Evolutionary conservation across 108 stramenopile genomes (phyloP), one percentile per base, ranked within the genome.

Genomic region (Parmales sp.): DNA sequence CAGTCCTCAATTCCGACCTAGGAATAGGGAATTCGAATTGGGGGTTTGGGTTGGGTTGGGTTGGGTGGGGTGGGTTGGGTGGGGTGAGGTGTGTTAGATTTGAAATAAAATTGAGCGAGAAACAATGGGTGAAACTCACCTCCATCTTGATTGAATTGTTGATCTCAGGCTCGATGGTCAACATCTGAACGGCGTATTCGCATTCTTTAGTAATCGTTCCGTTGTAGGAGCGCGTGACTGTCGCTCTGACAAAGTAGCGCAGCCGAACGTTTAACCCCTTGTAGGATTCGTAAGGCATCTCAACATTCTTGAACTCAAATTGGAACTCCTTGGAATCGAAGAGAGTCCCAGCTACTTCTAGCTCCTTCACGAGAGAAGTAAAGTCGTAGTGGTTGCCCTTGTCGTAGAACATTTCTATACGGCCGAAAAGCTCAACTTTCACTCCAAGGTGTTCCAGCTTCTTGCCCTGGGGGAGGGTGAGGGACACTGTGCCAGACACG

Each of bases 1-100:
- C 95, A 99, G 65, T 99, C 98, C 74, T 99, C 98, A 70, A 99
- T 99, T 13, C 98, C 98, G n/a, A n/a, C n/a, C n/a, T n/a, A n/a
- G n/a, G n/a, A n/a, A n/a, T n/a, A n/a, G n/a, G n/a, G n/a, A n/a
- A n/a, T n/a, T n/a, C n/a, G n/a, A n/a, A n/a, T n/a, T n/a, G n/a
- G n/a, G n/a, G n/a, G n/a, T n/a, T n/a, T n/a, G n/a, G n/a, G n/a
- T n/a, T n/a, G n/a, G n/a, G n/a, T n/a, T n/a, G n/a, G n/a, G n/a
- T n/a, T n/a, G n/a, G n/a, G n/a, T n/a, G n/a, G n/a, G n/a, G n/a
- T n/a, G n/a, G n/a, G n/a, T n/a, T n/a, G n/a, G n/a, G n/a, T n/a
- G n/a, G n/a, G n/a, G n/a, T n/a, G n/a, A n/a, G n/a, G n/a, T n/a
- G n/a, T n/a, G n/a, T n/a, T n/a, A n/a, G n/a, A n/a, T n/a, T n/a